These are phyloP conservation scores for Eucalyptus tenuipes DNA, from an alignment of 345 rosid genomes.

Conservation along the genomic window DNA sequence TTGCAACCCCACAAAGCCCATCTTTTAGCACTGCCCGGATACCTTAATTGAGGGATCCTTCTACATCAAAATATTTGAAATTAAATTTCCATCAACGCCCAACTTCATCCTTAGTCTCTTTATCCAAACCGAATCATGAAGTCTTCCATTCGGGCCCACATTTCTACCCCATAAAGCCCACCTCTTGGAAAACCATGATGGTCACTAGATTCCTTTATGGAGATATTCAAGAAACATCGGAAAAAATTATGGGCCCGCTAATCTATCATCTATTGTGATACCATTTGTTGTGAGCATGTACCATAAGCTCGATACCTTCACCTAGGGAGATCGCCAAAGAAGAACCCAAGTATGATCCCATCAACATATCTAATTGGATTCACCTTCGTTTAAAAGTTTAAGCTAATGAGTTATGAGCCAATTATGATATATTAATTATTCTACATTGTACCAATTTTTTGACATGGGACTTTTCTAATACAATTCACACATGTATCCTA, in stretches of 20 bases:
- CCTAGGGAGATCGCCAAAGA: too few species aligned
- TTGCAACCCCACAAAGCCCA: not conserved
- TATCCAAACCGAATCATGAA: not conserved
- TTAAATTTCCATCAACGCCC: not conserved
- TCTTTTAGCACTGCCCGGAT: accelerated
- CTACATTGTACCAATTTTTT: too few species aligned
- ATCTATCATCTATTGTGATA: too few species aligned
- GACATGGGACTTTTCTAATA: not conserved
- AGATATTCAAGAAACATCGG: not conserved
- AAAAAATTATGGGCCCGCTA: not conserved
- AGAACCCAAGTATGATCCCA: not conserved
- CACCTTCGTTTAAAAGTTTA: accelerated
- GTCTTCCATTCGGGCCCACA: not conserved
- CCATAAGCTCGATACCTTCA: not conserved
- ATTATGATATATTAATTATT: too few species aligned
- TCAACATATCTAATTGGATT: too few species aligned
- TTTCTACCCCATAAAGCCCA: too few species aligned
- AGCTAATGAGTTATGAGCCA: too few species aligned
- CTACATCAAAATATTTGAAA: not conserved
- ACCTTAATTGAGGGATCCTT: not conserved
- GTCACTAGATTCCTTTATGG: accelerated
- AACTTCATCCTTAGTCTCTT: not conserved
- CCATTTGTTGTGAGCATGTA: not conserved
- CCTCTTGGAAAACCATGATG: accelerated
- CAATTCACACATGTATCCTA: not conserved